A percentile compares a stretch with the other conserved stretches of the same genome.
phyloP scores from a whole-genome alignment of 768 basidiomycete genomes.

The Rhodotorula paludigena region DNA sequence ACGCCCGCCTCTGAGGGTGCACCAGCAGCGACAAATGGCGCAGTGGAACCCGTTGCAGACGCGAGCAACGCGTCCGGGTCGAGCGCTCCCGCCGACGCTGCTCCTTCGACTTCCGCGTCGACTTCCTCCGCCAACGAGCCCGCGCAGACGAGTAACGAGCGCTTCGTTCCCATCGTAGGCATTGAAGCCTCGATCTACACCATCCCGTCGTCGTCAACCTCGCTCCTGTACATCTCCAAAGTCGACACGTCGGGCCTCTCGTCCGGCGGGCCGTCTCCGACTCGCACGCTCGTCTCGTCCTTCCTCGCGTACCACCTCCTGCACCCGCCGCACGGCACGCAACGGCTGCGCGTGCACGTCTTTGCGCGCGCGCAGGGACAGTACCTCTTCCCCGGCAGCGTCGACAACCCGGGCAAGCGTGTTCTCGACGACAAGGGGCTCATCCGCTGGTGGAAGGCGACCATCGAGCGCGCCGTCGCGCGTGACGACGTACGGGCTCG shows the following conservation, averaged over 20 bases:
- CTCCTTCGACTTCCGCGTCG: neutral
- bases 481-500: no score
- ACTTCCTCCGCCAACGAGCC: neutral
- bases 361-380: constrained; percentile 86
- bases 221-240: constrained; percentile 85
- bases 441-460: constrained; percentile 87
- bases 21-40: no score
- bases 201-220: constrained; percentile 62
- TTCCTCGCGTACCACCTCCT: constrained; percentile 52
- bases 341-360: constrained; percentile 71
- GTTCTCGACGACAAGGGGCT: constrained; percentile 71
- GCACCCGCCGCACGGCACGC: constrained; percentile 24
- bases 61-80: neutral
- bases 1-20: no score
- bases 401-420: constrained; percentile 63
- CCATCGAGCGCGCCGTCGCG: constrained; percentile 51
- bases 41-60: no score
- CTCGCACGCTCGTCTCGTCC: constrained; percentile 61
- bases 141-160: no score
- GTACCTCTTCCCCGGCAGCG: constrained; percentile 88
- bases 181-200: constrained; percentile 73
- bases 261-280: constrained; percentile 50
- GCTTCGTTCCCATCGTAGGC: constrained; percentile 65
- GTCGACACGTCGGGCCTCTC: constrained; percentile 83
- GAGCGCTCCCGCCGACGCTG: neutral